Evolutionary conservation across 2,329 filamentous ascomycete genomes (phyloP), one percentile per base, ranked within the genome.

Genomic region (Fusarium circinatum): DNA sequence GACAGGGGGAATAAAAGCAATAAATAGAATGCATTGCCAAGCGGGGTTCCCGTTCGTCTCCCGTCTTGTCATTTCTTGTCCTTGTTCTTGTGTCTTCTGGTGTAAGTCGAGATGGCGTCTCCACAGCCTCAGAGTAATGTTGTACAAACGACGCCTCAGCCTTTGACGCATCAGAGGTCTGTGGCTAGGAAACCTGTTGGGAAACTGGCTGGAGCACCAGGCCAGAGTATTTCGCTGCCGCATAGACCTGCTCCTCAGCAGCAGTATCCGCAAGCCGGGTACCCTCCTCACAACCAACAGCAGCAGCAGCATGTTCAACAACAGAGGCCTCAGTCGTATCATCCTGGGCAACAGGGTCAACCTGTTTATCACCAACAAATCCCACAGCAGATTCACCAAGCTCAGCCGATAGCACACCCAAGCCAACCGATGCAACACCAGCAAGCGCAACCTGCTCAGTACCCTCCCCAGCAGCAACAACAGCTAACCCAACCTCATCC

Each of bases 21-120:
- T 71, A 72, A 47, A 69, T 69, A 68, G 49, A 41, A 30, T 34
- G 14, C 20, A 58, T 45, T 62, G 59, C 70, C 70, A 73, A 72
- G 70, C 56, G 56, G 39, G 44, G 54, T 48, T 32, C 39, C 22
- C 14, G 41, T 32, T 26, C 18, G 15, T 48, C 44, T 73, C 58
- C 65, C 59, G 54, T 71, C 71, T 70, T 67, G 70, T 71, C 70
- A 32, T 65, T 59, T 56, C 44, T 73, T 68, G 63, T 55, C 52
- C 47, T 44, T 22, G 32, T 17, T 22, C 62, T 71, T 39, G 38
- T 45, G 11, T 18, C 12, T 8, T 52, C 30, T 38, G 22, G 69
- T 73, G 20, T 59, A 61, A 72, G 70, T 57, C 36, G 34, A 49
- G 41, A 75, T 74, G 72, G 72, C 63, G 22, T 68, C 68, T 54